Percentiles rank a stretch among this genome's conserved stretches.
Evolutionary conservation across 1,284 basidiomycete species (phyloP).

Genomic region (Austroboletus rostrupii): DNA sequence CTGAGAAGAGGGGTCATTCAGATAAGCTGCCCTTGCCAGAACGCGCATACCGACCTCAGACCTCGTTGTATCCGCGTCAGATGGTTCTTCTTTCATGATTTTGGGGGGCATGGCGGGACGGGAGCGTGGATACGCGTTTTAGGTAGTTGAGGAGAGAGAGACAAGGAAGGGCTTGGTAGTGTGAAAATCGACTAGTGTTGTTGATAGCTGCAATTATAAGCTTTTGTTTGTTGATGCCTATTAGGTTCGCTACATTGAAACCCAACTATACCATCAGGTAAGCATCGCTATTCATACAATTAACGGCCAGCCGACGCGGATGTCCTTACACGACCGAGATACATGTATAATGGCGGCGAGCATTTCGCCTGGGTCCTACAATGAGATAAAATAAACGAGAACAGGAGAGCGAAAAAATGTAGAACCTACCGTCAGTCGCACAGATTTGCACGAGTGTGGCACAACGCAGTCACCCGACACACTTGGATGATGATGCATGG

Average conservation of each 20-base stretch:
- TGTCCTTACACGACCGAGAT: slow-evolving; percentile 10
- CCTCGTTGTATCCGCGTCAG: slow-evolving; percentile 27
- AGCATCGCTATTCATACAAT: slow-evolving; percentile 28
- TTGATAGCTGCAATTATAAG: slow-evolving; percentile 39
- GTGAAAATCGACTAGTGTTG: slow-evolving; percentile 36
- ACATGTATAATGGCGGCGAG: background rate
- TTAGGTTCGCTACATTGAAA: slow-evolving; percentile 35
- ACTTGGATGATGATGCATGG: too few relatives aligned
- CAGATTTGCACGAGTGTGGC: background rate
- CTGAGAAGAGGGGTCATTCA: slow-evolving; percentile 33
- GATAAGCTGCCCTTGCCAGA: slow-evolving; percentile 16
- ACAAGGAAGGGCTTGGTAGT: slow-evolving; percentile 34
- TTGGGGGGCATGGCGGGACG: slow-evolving; percentile 26
- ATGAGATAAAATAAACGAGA: background rate
- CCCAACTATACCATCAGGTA: slow-evolving; percentile 36
- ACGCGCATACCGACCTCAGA: slow-evolving; percentile 27
- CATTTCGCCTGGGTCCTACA: slow-evolving; percentile 9
- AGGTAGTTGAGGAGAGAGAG: slow-evolving; percentile 18
- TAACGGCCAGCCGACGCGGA: slow-evolving; percentile 11
- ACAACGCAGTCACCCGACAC: too few relatives aligned
- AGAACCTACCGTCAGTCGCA: slow-evolving; percentile 7
- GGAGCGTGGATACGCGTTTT: slow-evolving; percentile 27
- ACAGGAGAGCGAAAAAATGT: background rate
- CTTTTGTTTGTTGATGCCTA: slow-evolving; percentile 40
- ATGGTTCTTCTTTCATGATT: slow-evolving; percentile 22